Evolutionary conservation across 306 rosid genomes (phyloP), one percentile per base, ranked within the genome.

Genomic region (Clitoria ternatea): DNA sequence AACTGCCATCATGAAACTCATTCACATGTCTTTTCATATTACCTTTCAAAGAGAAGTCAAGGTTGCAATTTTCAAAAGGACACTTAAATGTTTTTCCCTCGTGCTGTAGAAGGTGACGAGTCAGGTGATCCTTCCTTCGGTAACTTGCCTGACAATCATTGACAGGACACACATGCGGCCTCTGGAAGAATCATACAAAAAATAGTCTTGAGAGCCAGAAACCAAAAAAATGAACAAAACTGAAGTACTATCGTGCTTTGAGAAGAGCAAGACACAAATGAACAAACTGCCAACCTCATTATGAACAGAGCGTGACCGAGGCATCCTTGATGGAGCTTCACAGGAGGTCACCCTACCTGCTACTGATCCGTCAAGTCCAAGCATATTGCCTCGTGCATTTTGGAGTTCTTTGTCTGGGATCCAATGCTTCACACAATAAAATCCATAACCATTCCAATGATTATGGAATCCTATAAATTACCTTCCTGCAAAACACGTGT

Each of bases 281-380:
- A 80, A 53, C 64, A 82, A 24, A 57, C 61, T 52, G 80, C 96
- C 70, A 89, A 85, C 97, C 96, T 86, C 77, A 42, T 76, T 69
- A 36, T 30, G 36, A 61, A 66, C 32, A 49, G 61, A 52, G 86
- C 86, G 97, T 90, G 96, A 87, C 48, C 24, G 92, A 87, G 98
- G 94, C 87, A 77, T 43, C 24, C 96, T 77, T 90, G 96, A 89
- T 50, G 96, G 94, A 85, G 95, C 97, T 94, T 90, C 98, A 63
- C 98, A 94, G 97, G 97, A 76, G 96, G 97, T 90, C 97, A 36
- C 98, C 98, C 96, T 55, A 70, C 97, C 97, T 87, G 97, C 44
- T 94, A 90, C 97, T 90, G 63, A 74, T 90, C 90, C 97, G 83
- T 56, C 99, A 91, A 87, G 96, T 72, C 40, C 37, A 55, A 61